Base-by-base conservation (phyloP, 768 basidiomycete species). In the Suillus subaureus region DNA sequence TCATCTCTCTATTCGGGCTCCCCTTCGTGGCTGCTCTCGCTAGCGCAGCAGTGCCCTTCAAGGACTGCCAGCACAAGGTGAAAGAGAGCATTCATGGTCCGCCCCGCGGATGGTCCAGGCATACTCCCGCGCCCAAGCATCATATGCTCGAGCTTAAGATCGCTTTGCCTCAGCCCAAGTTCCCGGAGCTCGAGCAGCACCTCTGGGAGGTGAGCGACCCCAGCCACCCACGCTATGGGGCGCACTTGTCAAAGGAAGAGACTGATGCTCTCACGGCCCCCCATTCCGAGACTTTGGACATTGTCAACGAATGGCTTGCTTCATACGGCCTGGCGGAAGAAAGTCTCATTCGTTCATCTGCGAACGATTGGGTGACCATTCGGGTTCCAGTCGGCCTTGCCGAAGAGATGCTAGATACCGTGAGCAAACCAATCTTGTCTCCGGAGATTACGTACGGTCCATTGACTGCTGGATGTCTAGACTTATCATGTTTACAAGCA, bases 321-420 rank as follows among this genome's bases (percentile, higher is more conserved):
- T 80, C 80, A 4, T 82, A 89, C 64, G 89, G 87, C 37, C 75
- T 92, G 37, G 66, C 71, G 18, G 83, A 84, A 56, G 73, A 80
- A 45, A 80, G 84, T 65, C 69, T 87, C 33, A 66, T 75, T 47
- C 84, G 87, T 9, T 90, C 90, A 15, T 82, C 88, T 2, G 89
- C 90, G 0, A 82, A 84, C 61, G 91, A 92, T 67, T 93, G 90
- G 91, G 77, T 91, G 9, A 85, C 80, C 6, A 73, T 91, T 51
- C 84, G 75, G 11, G 77, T 91, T 6, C 84, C 89, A 0, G 81
- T 93, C 54, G 69, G 77, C 43, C 67, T 87, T 39, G 90, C 87
- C 0, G 91, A 93, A 74, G 77, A 84, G 68, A 88, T 93, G 85
- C 81, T 93, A 21, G 78, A 86, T 70, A 89, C 91, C 57, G 89